phyloP scores from a whole-genome alignment of 169 alveolate species.

The Cryptosporidium muris region DNA sequence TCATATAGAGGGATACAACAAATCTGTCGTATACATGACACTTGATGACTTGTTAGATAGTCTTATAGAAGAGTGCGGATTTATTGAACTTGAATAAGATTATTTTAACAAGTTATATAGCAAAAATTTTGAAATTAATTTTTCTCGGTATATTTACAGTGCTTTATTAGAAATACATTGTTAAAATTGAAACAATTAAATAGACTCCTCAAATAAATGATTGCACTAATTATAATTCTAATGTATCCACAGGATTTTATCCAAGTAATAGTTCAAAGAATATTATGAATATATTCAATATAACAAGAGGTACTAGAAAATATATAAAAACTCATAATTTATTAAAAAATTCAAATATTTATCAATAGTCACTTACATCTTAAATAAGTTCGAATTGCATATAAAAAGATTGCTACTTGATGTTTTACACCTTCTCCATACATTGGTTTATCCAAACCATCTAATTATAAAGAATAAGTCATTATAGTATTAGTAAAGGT shows the following conservation, averaged over 20 bases:
- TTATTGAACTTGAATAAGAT: conserved; percentile 38
- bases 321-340: neutral
- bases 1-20: neutral
- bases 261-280: conserved; percentile 66
- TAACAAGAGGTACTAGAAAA: conserved; percentile 43
- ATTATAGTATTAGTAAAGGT: neutral
- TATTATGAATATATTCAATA: conserved; percentile 42
- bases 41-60: conserved; percentile 26
- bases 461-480: neutral
- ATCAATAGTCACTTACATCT: conserved; percentile 33
- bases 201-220: neutral
- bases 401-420: conserved; percentile 53
- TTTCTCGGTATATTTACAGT: no score
- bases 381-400: conserved; percentile 67
- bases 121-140: neutral
- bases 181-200: neutral
- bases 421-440: conserved; percentile 63
- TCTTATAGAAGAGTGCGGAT: conserved; percentile 39
- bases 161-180: neutral
- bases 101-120: neutral
- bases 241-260: neutral
- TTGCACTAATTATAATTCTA: neutral
- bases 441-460: conserved; percentile 65
- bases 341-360: neutral
- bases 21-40: conserved; percentile 1